A percentile compares a stretch with the other conserved stretches of the same genome.
Evolutionary conservation across 2,329 filamentous ascomycete species (phyloP).

Genomic region (Fusarium hainanense): DNA sequence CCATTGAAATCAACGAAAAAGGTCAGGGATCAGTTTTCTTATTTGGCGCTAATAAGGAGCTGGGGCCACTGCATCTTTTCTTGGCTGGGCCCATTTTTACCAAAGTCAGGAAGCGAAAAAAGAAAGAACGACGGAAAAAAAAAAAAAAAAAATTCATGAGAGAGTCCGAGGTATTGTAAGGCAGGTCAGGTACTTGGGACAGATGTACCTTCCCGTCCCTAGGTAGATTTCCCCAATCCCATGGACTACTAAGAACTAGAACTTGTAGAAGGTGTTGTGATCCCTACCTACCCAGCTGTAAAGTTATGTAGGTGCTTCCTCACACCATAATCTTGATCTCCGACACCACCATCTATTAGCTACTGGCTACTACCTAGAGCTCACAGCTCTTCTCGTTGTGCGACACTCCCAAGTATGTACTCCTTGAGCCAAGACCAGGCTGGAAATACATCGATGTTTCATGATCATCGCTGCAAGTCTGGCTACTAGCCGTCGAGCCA

Average conservation of each 20-base stretch:
- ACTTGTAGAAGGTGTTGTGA: slow-evolving; percentile 1
- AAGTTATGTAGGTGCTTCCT: slow-evolving; percentile 20
- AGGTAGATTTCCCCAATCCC: background rate
- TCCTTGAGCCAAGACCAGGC: background rate
- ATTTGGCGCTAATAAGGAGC: slow-evolving; percentile 27
- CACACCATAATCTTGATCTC: slow-evolving; percentile 9
- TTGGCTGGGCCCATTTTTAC: slow-evolving; percentile 11
- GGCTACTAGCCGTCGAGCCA: slow-evolving; percentile 7
- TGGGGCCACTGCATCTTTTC: slow-evolving; percentile 39
- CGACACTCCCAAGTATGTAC: background rate
- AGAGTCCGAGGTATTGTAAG: background rate
- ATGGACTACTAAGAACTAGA: background rate
- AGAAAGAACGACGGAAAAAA: background rate
- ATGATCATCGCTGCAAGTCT: slow-evolving; percentile 18
- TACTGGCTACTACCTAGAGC: background rate
- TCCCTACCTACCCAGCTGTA: background rate
- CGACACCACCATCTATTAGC: slow-evolving; percentile 2
- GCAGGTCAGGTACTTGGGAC: slow-evolving; percentile 17
- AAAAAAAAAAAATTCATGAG: background rate
- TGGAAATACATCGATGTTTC: slow-evolving; percentile 15
- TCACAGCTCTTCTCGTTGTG: background rate
- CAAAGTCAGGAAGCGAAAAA: slow-evolving; percentile 11
- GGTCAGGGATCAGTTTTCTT: slow-evolving; percentile 26
- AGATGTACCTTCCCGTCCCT: slow-evolving; percentile 23
- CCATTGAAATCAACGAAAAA: slow-evolving; percentile 12